phyloP scores from a whole-genome alignment of 1,139 yeast genomes.

The Arxiozyma bovina region DNA sequence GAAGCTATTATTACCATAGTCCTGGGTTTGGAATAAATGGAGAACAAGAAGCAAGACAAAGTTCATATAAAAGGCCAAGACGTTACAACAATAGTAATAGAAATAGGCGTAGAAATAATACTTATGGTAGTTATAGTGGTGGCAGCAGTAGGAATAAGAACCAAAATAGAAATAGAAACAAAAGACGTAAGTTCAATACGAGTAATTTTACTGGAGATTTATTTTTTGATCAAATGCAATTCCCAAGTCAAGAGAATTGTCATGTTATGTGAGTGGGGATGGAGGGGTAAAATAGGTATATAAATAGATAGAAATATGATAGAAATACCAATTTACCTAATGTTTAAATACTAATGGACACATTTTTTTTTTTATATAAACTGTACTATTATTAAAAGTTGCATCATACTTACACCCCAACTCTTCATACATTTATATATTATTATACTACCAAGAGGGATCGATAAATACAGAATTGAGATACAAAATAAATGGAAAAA shows the following conservation, averaged over 20 bases:
- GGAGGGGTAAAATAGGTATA: too few species aligned
- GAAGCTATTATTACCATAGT: too few species aligned
- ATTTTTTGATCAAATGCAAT: slow-evolving; percentile 1
- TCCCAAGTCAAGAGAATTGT: slow-evolving; percentile 1
- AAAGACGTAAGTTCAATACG: background rate
- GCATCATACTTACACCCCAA: too few species aligned
- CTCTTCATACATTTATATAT: too few species aligned
- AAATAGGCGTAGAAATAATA: background rate
- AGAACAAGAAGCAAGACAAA: background rate
- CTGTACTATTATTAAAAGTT: too few species aligned
- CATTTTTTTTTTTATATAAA: too few species aligned
- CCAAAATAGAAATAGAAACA: background rate
- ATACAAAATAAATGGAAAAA: too few species aligned
- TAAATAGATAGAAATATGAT: too few species aligned
- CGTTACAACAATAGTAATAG: background rate
- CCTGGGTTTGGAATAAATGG: background rate
- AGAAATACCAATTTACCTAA: background rate
- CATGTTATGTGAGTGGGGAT: background rate
- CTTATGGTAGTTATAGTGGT: too few species aligned
- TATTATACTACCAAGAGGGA: too few species aligned
- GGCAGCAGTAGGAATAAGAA: background rate
- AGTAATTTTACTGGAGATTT: background rate
- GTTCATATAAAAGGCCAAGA: background rate
- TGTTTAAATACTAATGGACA: too few species aligned
- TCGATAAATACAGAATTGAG: too few species aligned